phyloP scores from a whole-genome alignment of 108 stramenopile species.

The Aurantiochytrium sp. region DNA sequence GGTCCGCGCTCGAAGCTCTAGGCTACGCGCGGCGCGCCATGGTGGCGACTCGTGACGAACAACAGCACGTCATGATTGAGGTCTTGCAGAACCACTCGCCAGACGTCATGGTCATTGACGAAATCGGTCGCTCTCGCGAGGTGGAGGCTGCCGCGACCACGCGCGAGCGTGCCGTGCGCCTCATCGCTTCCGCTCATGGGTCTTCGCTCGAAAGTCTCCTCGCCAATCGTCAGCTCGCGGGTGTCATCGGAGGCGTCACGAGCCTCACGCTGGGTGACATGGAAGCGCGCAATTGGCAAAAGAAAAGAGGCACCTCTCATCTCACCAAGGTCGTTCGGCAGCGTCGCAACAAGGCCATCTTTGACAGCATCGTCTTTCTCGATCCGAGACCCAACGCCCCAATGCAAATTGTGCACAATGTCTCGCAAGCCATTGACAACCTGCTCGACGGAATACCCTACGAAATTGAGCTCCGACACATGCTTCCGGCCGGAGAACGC shows the following conservation, averaged over 20 bases:
- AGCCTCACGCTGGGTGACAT: constrained; percentile 39
- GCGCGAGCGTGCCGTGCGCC: constrained; percentile 52
- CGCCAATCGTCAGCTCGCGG: constrained; percentile 44
- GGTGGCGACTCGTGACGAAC: constrained; percentile 42
- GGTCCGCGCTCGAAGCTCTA: not conserved
- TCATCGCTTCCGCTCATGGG: constrained; percentile 64
- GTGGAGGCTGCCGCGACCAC: constrained; percentile 51
- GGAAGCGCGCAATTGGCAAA: not conserved
- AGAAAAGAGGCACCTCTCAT: too few species aligned
- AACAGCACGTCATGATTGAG: constrained; percentile 57
- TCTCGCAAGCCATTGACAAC: too few species aligned
- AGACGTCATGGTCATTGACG: constrained; percentile 58
- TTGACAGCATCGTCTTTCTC: too few species aligned
- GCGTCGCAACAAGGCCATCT: too few species aligned
- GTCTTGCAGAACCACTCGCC: constrained; percentile 65
- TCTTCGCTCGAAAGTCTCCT: constrained; percentile 39
- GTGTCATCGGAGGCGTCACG: constrained; percentile 49
- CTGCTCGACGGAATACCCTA: too few species aligned
- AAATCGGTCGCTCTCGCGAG: constrained; percentile 47
- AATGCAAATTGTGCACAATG: too few species aligned
- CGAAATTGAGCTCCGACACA: too few species aligned
- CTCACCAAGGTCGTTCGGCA: too few species aligned
- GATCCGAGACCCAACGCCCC: too few species aligned
- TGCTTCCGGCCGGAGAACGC: too few species aligned
- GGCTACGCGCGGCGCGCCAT: not conserved